Base-by-base conservation (phyloP, 2,329 filamentous ascomycete genomes). In the Aotearoamyces nothofagi region DNA sequence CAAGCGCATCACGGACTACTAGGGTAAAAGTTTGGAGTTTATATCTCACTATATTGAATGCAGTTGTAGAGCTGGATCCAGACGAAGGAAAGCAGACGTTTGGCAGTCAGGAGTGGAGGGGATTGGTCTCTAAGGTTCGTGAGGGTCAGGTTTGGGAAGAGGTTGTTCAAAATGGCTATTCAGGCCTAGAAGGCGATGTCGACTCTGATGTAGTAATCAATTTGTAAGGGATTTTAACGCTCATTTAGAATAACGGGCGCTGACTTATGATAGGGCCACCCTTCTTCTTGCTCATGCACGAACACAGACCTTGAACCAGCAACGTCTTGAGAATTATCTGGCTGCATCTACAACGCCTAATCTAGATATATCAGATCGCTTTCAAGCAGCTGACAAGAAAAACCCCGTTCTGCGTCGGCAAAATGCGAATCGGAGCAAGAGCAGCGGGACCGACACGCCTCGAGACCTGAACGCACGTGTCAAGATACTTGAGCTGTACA, bases 11-110 rank as follows among this genome's bases (percentile, higher is more conserved):
- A 23, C 72, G 78, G 40, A 79, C 76, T 17, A 90, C 82, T 33
- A 66, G 86, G 39, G 78, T 93, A 52, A 98, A 96, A 55, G 78
- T 96, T 38, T 98, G 90, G 90, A 93, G 84, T 53, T 66, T 98
- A 45, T 98, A 96, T 51, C 67, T 96, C 39, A 93, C 86, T 11
- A 78, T 94, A 28, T 63, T 96, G 37, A 93, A 94, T 57, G 79
- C 83, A 22, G 78, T 94, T 38, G 63, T 92, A 19, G 87, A 96
- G 46, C 63, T 96, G 47, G 83, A 84, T 32, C 65, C 80, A 2
- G 82, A 93, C 41, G 86, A 94, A 52, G 90, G 87, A 27, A 93
- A 90, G 58, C 70, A 77, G 29, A 69, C 77, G 9, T 92, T 96
- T 56, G 90, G 90, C 3, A 74, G 72, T 29, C 72, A 80, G 46